A percentile compares a stretch with the other conserved stretches of the same genome.
Evolutionary conservation across 805 yeast genomes (phyloP).

Genomic region (Danielia reshetovae): DNA sequence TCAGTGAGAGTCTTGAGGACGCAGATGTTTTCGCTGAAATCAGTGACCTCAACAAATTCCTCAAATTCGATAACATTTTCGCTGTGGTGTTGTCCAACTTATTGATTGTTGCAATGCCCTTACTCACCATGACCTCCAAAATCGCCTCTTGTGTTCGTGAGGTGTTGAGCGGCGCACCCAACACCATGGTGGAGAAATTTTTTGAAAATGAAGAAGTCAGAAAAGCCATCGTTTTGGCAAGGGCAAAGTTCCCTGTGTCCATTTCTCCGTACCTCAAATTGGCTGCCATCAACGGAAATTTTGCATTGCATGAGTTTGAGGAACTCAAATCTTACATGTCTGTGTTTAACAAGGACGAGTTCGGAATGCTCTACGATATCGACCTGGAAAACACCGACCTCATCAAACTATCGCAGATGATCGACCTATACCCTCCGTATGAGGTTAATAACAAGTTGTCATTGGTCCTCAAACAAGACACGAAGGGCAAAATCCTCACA

Average conservation of each 20-base stretch:
- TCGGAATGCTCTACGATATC: constrained; percentile 38
- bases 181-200: constrained; percentile 39
- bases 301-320: constrained; percentile 62
- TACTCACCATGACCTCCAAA: constrained; percentile 43
- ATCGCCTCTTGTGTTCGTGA: constrained; percentile 39
- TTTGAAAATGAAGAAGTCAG: constrained; percentile 43
- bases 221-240: constrained; percentile 47
- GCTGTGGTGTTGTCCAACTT: constrained; percentile 47
- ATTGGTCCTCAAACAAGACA: constrained; percentile 42
- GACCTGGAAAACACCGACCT: constrained; percentile 52
- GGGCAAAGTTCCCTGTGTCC: constrained; percentile 72
- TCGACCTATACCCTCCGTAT: constrained; percentile 55
- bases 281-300: constrained; percentile 57
- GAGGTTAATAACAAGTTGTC: constrained; percentile 47
- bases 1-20: constrained; percentile 3
- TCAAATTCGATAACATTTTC: constrained; percentile 49
- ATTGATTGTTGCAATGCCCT: constrained; percentile 45
- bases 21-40: constrained; percentile 45
- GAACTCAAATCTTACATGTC: constrained; percentile 62
- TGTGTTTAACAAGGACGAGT: constrained; percentile 34
- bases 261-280: constrained; percentile 59
- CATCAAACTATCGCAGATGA: constrained; percentile 44
- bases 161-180: constrained; percentile 44
- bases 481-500: constrained; percentile 70
- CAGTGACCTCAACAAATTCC: constrained; percentile 33